Conservation (phyloP, 208 protist genomes). For the Acanthamoeba castellanii region DNA sequence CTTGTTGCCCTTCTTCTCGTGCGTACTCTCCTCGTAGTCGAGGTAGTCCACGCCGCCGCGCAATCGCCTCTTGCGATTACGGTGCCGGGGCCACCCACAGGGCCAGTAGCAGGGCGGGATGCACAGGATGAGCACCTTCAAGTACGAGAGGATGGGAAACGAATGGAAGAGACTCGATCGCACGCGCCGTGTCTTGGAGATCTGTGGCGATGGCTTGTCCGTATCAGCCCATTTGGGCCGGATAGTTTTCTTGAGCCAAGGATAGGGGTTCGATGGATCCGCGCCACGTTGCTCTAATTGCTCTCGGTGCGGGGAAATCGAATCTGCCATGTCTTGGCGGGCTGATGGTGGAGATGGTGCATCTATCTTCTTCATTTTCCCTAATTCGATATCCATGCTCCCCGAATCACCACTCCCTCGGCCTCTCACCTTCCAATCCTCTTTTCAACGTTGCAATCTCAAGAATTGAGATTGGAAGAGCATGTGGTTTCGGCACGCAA, state of each 20-base stretch:
- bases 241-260: not conserved
- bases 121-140: slow-evolving; percentile 36
- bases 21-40: not conserved
- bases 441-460: no score
- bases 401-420: no score
- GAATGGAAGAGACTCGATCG: not conserved
- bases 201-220: not conserved
- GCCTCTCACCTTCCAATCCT: no score
- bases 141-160: not conserved
- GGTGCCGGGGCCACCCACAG: not conserved
- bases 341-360: no score
- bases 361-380: not conserved
- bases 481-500: no score
- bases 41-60: not conserved
- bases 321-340: no score
- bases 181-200: not conserved
- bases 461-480: no score
- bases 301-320: not conserved
- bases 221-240: not conserved
- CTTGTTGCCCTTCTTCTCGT: slow-evolving; percentile 28
- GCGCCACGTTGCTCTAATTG: not conserved
- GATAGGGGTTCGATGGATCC: not conserved
- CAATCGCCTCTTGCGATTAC: not conserved
- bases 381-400: not conserved
- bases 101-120: slow-evolving; percentile 43